Base-by-base conservation (phyloP, 78 protist species). In the Dictyostelium intermedium region DNA sequence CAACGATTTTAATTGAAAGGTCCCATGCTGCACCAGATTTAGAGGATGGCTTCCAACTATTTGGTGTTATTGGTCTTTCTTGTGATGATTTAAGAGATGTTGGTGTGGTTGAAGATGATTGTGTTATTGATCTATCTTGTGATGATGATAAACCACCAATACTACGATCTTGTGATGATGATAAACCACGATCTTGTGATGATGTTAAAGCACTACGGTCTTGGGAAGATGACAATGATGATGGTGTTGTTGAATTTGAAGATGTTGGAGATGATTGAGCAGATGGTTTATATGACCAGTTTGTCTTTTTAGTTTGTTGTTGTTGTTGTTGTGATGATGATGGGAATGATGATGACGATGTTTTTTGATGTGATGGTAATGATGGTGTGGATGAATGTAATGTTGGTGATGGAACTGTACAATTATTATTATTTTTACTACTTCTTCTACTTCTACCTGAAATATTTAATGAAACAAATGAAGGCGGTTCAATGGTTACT, bases 21-120 rank as follows among this genome's bases (percentile, higher is more conserved):
- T 89, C 94, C 94, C 94, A 89, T 3, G 87, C 79, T 8, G 56
- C 20, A 16, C 94, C 94, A 80, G 87, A 35, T 50, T 89, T 89
- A 8, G 60, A 20, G 5, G 82, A 80, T 30, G 94, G 82, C 69
- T 70, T 78, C 94, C 94, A 89, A 63, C 79, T 60, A 18, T 27
- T 72, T 25, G 82, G 60, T 41, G 60, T 77, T 3, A n/a, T 25
- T 41, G 50, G 50, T 43, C 60, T 77, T 77, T 77, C 82, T 35
- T 72, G 79, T 5, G 79, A 72, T 34, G 79, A 34, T 72, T 32
- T 34, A 3, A 34, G 18, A 23, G 47, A 11, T 0, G 35, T n/a
- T 63, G 73, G 3, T 61, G 72, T 60, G 20, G 70, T 5, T 61
- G 61, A 8, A 1, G 72, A 70, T 70, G n/a, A 32, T 70, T 10